Evolutionary conservation across 768 basidiomycete genomes (phyloP).

Genomic region (Crucibulum laeve): DNA sequence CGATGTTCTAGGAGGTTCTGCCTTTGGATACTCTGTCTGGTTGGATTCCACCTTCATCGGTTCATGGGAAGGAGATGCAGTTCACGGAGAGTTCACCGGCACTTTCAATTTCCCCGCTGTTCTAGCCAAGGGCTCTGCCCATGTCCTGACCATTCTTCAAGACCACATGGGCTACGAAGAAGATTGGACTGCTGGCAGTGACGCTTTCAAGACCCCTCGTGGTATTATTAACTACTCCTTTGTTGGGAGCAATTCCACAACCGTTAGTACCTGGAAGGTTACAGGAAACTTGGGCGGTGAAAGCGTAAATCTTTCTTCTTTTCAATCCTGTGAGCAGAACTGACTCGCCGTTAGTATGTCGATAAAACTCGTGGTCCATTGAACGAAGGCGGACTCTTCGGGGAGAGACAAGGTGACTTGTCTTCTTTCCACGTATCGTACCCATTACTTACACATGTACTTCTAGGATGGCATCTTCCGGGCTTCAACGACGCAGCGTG

Average conservation of each 20-base stretch:
- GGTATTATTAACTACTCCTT: conserved; percentile 46
- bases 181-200: conserved; percentile 36
- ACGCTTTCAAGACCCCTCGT: conserved; percentile 42
- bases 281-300: conserved; percentile 47
- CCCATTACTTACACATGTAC: neutral
- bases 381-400: conserved; percentile 58
- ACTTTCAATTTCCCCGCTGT: conserved; percentile 28
- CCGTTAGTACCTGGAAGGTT: conserved; percentile 44
- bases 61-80: conserved; percentile 38
- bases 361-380: conserved; percentile 50
- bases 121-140: conserved; percentile 23
- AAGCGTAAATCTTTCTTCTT: conserved; percentile 20
- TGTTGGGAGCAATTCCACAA: conserved; percentile 30
- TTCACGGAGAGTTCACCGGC: conserved; percentile 24
- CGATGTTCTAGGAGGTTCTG: conserved; percentile 37
- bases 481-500: conserved; percentile 45
- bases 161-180: conserved; percentile 54
- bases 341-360: conserved; percentile 25
- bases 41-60: conserved; percentile 43
- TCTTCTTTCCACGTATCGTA: neutral
- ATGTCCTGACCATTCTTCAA: conserved; percentile 47
- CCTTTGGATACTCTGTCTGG: conserved; percentile 49
- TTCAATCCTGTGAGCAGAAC: neutral
- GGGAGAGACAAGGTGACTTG: conserved; percentile 41
- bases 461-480: conserved; percentile 53